phyloP scores from a whole-genome alignment of 1,284 basidiomycete species.

The Mycosarcoma mackinlayi region DNA sequence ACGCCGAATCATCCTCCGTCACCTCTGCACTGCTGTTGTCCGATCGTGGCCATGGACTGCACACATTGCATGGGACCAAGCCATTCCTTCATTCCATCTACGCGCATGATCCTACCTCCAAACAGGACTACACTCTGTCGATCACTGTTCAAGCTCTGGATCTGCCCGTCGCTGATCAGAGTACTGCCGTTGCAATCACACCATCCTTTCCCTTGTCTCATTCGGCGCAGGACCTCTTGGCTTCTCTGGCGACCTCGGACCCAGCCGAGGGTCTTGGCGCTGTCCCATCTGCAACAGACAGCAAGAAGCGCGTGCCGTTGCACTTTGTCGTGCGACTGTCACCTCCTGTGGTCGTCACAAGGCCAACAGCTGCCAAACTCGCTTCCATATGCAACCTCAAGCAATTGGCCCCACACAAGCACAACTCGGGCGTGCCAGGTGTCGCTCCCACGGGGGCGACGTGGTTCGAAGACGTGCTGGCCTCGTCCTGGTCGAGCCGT shows the following conservation, averaged over 20 bases:
- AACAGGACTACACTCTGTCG: constrained; percentile 31
- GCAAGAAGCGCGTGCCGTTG: constrained; percentile 18
- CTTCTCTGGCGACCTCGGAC: background rate
- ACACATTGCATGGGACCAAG: constrained; percentile 16
- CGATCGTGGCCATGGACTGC: constrained; percentile 36
- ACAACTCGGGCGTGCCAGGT: background rate
- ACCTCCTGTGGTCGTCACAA: constrained; percentile 41
- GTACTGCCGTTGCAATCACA: background rate
- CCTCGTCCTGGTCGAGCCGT: constrained; percentile 32
- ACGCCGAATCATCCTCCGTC: constrained; percentile 23
- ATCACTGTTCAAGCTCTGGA: constrained; percentile 30
- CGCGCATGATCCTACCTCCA: constrained; percentile 23
- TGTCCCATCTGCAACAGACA: constrained; percentile 11
- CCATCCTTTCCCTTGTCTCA: constrained; percentile 31
- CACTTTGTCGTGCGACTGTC: constrained; percentile 34
- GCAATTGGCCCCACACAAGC: constrained; percentile 11
- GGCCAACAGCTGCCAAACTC: constrained; percentile 44
- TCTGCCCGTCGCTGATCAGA: constrained; percentile 21
- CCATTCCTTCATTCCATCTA: constrained; percentile 37
- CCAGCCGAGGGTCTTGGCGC: constrained; percentile 16
- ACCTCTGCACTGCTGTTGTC: constrained; percentile 9
- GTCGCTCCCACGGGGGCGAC: constrained; percentile 7
- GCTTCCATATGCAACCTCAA: constrained; percentile 42
- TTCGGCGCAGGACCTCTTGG: constrained; percentile 15
- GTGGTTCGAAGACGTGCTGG: constrained; percentile 48